phyloP scores from a whole-genome alignment of 1,284 basidiomycete species.

The Mycosarcoma maydis region DNA sequence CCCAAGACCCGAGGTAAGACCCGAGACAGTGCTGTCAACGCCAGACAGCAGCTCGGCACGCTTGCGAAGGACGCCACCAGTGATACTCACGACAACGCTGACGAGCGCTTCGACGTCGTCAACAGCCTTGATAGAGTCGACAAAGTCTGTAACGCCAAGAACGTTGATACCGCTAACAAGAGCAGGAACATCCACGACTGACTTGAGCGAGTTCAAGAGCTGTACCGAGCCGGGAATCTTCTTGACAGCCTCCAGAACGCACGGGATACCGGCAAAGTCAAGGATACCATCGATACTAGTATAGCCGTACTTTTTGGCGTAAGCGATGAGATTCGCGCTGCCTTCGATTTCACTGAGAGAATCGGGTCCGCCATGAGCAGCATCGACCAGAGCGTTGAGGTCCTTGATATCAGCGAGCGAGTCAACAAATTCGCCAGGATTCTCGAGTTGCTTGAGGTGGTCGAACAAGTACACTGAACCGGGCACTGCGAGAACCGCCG shows the following conservation, averaged over 20 bases:
- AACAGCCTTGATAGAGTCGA: slow-evolving; percentile 19
- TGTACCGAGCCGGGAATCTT: slow-evolving; percentile 13
- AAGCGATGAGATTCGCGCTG: slow-evolving; percentile 14
- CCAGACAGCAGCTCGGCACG: slow-evolving; percentile 15
- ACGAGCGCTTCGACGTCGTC: slow-evolving; percentile 4
- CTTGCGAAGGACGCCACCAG: slow-evolving; percentile 3
- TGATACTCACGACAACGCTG: neutral
- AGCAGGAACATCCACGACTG: slow-evolving; percentile 19
- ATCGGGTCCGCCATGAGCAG: slow-evolving; percentile 3
- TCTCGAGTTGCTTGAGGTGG: slow-evolving; percentile 13
- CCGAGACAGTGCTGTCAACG: slow-evolving; percentile 7
- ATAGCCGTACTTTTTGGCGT: slow-evolving; percentile 12
- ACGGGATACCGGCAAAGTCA: slow-evolving; percentile 1
- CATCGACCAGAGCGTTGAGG: slow-evolving; percentile 11
- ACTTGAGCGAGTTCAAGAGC: slow-evolving; percentile 22
- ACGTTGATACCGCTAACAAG: slow-evolving; percentile 21
- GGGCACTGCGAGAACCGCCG: slow-evolving; percentile 3
- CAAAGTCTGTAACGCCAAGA: slow-evolving; percentile 5
- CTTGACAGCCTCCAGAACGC: slow-evolving; percentile 10
- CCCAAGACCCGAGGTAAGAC: neutral
- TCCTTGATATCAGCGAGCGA: slow-evolving; percentile 20
- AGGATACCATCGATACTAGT: slow-evolving; percentile 5
- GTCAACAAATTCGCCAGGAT: slow-evolving; percentile 11
- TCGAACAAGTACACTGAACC: slow-evolving; percentile 12
- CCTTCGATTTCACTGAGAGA: slow-evolving; percentile 20